Conservation (phyloP, 768 basidiomycete genomes). For the Gymnopilus junonius region DNA sequence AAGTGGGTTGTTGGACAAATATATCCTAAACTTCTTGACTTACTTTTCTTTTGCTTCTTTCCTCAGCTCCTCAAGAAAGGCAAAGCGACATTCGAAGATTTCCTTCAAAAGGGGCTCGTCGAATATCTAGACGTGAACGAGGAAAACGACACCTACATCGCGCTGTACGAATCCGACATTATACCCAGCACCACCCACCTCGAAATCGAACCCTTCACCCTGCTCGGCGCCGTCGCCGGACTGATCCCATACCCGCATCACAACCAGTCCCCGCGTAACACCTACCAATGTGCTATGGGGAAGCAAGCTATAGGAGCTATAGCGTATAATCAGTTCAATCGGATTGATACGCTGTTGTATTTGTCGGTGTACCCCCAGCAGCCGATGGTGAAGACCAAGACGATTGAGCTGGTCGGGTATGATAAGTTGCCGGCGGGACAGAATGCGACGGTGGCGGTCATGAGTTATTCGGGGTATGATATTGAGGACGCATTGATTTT, state of each 20-base stretch:
- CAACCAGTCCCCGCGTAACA: slow-evolving; percentile 98
- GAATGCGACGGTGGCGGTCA: slow-evolving; percentile 97
- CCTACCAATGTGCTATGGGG: slow-evolving; percentile 99
- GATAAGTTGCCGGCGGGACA: slow-evolving; percentile 97
- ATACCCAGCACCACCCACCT: slow-evolving; percentile 86
- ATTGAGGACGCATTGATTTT: slow-evolving; percentile 98
- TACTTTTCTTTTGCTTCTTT: slow-evolving; percentile 1
- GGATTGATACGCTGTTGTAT: slow-evolving; percentile 98
- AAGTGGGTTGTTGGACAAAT: slow-evolving; percentile 46
- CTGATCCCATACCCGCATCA: slow-evolving; percentile 99
- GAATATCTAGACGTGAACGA: slow-evolving; percentile 99
- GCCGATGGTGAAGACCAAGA: slow-evolving; percentile 99
- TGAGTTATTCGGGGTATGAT: slow-evolving; percentile 99
- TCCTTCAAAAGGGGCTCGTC: slow-evolving; percentile 88
- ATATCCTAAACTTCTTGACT: neutral
- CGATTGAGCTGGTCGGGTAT: slow-evolving; percentile 96
- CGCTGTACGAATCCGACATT: slow-evolving; percentile 91
- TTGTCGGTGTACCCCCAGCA: slow-evolving; percentile 98
- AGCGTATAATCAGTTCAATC: slow-evolving; percentile 95
- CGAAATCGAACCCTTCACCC: slow-evolving; percentile 98
- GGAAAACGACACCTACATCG: slow-evolving; percentile 97
- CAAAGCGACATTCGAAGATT: slow-evolving; percentile 87
- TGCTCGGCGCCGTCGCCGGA: slow-evolving; percentile 96
- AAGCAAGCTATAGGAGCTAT: slow-evolving; percentile 99
- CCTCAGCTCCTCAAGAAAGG: slow-evolving; percentile 81